These are phyloP conservation scores for Davidsoniella australis DNA, from an alignment of 2,329 filamentous ascomycete species.

Conservation along the genomic window DNA sequence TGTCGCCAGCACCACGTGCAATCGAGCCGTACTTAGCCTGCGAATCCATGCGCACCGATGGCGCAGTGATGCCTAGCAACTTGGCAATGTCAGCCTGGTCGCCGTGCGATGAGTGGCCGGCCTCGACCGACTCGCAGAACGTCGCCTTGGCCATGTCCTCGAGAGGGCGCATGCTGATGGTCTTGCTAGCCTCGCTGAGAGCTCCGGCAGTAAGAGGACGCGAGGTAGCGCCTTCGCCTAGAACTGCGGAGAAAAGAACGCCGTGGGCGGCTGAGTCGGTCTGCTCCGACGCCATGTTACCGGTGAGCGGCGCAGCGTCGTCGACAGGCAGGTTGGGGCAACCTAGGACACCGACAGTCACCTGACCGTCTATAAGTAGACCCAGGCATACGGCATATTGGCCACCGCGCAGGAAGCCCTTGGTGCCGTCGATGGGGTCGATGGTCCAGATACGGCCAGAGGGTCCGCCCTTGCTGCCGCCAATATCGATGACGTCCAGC, in stretches of 20 bases:
- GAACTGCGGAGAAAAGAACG: slow-evolving; percentile 73
- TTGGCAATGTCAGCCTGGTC: slow-evolving; percentile 60
- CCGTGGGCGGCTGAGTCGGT: slow-evolving; percentile 57
- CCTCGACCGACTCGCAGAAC: slow-evolving; percentile 94
- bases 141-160: slow-evolving; percentile 61
- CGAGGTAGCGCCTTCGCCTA: slow-evolving; percentile 64
- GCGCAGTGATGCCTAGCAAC: slow-evolving; percentile 70
- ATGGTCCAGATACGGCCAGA: slow-evolving; percentile 83
- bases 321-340: slow-evolving; percentile 90
- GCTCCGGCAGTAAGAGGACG: slow-evolving; percentile 46
- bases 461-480: slow-evolving; percentile 52
- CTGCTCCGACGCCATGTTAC: slow-evolving; percentile 42
- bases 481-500: slow-evolving; percentile 49
- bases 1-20: slow-evolving; percentile 80
- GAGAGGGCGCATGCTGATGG: slow-evolving; percentile 50
- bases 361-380: slow-evolving; percentile 80
- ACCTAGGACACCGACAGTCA: slow-evolving; percentile 84
- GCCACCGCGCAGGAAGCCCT: slow-evolving; percentile 87
- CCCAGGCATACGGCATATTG: slow-evolving; percentile 94
- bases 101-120: slow-evolving; percentile 75
- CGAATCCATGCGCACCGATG: slow-evolving; percentile 91
- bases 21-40: slow-evolving; percentile 97
- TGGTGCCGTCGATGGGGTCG: slow-evolving; percentile 94
- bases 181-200: slow-evolving; percentile 34
- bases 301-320: slow-evolving; percentile 49